phyloP scores from a whole-genome alignment of 495 filamentous ascomycete species.

The Neurospora sp. region DNA sequence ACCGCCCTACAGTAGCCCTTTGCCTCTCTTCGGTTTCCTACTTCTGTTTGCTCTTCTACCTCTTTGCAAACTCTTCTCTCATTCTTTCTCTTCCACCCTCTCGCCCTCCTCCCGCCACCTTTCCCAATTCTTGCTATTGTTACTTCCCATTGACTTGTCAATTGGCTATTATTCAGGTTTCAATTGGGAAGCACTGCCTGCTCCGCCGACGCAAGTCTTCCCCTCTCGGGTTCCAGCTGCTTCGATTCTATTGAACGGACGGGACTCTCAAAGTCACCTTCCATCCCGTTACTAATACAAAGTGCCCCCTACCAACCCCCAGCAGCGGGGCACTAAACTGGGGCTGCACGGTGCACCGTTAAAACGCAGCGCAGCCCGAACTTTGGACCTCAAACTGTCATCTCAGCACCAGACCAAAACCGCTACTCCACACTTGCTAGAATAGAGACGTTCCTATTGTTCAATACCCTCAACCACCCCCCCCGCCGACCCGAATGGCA shows the following conservation, averaged over 20 bases:
- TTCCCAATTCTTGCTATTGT: neutral
- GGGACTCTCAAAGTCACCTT: neutral
- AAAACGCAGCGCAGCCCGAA: neutral
- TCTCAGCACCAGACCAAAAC: neutral
- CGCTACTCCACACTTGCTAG: neutral
- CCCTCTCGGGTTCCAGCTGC: neutral
- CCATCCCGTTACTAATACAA: neutral
- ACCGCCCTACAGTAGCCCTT: neutral
- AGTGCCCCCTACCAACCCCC: neutral
- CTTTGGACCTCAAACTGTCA: neutral
- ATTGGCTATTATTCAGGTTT: neutral
- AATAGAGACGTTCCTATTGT: neutral
- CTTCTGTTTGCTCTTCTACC: neutral
- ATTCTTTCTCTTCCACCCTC: constrained; percentile 1
- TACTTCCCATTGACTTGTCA: constrained; percentile 1
- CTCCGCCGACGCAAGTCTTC: neutral
- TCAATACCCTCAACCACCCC: neutral
- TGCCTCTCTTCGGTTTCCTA: neutral
- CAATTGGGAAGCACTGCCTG: neutral
- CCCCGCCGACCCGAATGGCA: neutral
- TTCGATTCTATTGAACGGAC: neutral
- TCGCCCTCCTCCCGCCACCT: neutral
- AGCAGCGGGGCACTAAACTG: neutral
- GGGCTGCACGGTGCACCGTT: neutral
- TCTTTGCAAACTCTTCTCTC: constrained; percentile 1